Evolutionary conservation across 345 rosid species (phyloP).

Genomic region (Linum lewisii): DNA sequence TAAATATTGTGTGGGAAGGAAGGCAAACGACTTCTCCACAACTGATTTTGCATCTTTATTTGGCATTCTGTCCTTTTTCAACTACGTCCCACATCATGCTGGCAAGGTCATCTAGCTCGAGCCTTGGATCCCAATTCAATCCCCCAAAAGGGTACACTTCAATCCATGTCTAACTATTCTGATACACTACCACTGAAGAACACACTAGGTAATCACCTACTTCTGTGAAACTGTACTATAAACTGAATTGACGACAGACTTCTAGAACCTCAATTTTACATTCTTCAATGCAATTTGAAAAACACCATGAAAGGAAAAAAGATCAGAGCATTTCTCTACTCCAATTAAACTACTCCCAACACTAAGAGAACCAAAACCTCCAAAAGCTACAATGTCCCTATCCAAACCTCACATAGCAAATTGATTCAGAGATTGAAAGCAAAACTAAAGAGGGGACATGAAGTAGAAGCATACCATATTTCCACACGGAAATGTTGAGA

Average conservation of each 20-base stretch:
- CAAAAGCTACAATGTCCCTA: not conserved
- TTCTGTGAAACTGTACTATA: too few species aligned
- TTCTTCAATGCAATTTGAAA: not conserved
- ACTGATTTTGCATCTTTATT: not conserved
- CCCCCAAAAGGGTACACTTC: not conserved
- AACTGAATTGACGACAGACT: not conserved
- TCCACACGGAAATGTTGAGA: not conserved
- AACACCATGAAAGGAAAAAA: too few species aligned
- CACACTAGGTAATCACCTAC: too few species aligned
- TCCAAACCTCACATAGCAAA: not conserved
- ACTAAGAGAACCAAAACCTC: not conserved
- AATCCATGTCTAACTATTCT: too few species aligned
- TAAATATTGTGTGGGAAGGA: too few species aligned
- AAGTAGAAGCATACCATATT: not conserved
- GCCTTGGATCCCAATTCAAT: not conserved
- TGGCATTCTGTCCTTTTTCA: not conserved
- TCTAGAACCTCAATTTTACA: not conserved
- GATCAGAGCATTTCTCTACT: too few species aligned
- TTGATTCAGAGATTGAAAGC: not conserved
- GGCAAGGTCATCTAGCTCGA: not conserved
- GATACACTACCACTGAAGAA: too few species aligned
- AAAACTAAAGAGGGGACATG: not conserved
- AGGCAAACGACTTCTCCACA: not conserved
- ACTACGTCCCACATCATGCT: not conserved
- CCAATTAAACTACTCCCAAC: too few species aligned